phyloP scores from a whole-genome alignment of 768 basidiomycete genomes.

The Pisolithus orientalis region DNA sequence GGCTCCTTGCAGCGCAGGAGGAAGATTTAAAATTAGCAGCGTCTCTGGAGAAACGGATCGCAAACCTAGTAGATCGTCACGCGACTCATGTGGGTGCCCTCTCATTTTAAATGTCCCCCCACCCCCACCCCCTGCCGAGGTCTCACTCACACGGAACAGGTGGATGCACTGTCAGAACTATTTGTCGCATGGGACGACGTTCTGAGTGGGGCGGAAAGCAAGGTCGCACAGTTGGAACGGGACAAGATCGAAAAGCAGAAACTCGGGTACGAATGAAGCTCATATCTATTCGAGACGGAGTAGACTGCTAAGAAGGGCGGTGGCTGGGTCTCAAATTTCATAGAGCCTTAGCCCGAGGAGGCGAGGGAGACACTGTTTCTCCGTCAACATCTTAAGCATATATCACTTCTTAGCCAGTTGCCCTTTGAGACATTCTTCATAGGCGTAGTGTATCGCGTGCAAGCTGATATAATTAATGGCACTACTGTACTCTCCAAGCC shows the following conservation, averaged over 20 bases:
- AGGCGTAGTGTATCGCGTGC: slow-evolving; percentile 9
- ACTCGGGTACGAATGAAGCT: slow-evolving; percentile 48
- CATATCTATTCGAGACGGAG: too few relatives aligned
- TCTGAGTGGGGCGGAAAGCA: slow-evolving; percentile 59
- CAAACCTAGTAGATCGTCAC: slow-evolving; percentile 59
- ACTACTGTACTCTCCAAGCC: slow-evolving; percentile 13
- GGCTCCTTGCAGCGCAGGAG: slow-evolving; percentile 49
- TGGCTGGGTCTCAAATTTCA: too few relatives aligned
- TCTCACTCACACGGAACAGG: slow-evolving; percentile 32
- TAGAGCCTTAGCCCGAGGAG: too few relatives aligned
- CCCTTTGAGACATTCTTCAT: not conserved
- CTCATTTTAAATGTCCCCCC: not conserved
- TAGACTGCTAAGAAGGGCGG: too few relatives aligned
- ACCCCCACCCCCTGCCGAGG: not conserved
- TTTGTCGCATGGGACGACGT: slow-evolving; percentile 85
- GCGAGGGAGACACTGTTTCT: too few relatives aligned
- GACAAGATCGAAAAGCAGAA: slow-evolving; percentile 53
- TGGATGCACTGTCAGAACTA: slow-evolving; percentile 75
- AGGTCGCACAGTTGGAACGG: slow-evolving; percentile 50
- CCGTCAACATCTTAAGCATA: too few relatives aligned
- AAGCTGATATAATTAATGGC: slow-evolving; percentile 12
- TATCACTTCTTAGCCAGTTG: too few relatives aligned
- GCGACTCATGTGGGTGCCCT: slow-evolving; percentile 54
- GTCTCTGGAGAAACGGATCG: slow-evolving; percentile 61
- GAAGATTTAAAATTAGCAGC: slow-evolving; percentile 53